phyloP scores from a whole-genome alignment of 306 rosid species.

The Psophocarpus tetragonolobus region DNA sequence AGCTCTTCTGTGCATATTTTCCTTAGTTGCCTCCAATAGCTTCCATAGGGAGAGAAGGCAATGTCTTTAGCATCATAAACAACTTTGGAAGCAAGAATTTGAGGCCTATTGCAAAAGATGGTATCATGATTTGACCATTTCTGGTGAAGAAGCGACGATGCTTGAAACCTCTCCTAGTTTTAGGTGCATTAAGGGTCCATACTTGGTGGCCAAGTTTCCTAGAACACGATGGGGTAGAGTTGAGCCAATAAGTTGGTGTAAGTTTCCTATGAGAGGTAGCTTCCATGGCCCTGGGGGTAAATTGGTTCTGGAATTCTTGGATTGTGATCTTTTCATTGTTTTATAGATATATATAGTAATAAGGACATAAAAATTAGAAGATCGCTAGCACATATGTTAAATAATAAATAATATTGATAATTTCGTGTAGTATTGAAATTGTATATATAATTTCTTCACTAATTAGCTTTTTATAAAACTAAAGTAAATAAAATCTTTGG shows the following conservation, averaged over 20 bases:
- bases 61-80: neutral
- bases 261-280: constrained; percentile 37
- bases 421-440: neutral
- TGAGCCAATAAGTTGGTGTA: constrained; percentile 26
- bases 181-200: constrained; percentile 41
- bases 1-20: constrained; percentile 11
- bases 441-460: neutral
- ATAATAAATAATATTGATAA: neutral
- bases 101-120: constrained; percentile 31
- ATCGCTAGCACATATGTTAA: neutral
- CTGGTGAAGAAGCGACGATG: constrained; percentile 29
- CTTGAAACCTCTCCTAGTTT: constrained; percentile 28
- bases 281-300: constrained; percentile 39
- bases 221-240: constrained; percentile 12
- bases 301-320: neutral
- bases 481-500: no score
- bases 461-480: no score
- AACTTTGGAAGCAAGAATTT: neutral
- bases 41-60: constrained; percentile 11
- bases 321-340: neutral
- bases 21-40: constrained; percentile 9
- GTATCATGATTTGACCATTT: constrained; percentile 36
- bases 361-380: neutral
- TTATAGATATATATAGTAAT: neutral
- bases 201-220: constrained; percentile 19